Conservation (phyloP, 2,329 filamentous ascomycete genomes). For the Endoconidiophora laricicola region DNA sequence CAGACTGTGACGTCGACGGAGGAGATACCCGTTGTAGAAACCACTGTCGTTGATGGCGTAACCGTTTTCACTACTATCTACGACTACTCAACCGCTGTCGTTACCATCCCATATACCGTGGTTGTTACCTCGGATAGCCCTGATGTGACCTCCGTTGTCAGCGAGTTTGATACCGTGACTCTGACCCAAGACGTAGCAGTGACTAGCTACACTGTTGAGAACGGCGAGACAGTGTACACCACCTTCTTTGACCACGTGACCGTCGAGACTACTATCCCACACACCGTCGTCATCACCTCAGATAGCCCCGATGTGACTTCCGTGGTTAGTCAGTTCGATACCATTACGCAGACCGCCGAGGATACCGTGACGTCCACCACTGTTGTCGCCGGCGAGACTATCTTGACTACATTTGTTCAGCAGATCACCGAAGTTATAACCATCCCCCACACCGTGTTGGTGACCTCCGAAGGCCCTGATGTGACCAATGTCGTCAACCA, state of each 20-base stretch:
- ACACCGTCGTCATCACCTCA: conserved; percentile 1
- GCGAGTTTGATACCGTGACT: not conserved
- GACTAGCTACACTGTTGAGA: not conserved
- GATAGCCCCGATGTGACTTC: conserved; percentile 4
- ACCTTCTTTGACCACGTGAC: conserved; percentile 5
- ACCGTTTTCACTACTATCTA: conserved; percentile 3
- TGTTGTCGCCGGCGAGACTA: conserved; percentile 8
- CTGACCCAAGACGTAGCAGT: conserved; percentile 1
- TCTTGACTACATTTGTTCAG: not conserved
- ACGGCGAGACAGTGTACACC: conserved; percentile 8
- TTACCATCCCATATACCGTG: conserved; percentile 3
- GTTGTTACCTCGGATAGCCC: conserved; percentile 3
- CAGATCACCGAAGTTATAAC: not conserved
- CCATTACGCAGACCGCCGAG: not conserved
- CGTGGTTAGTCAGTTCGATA: conserved; percentile 1
- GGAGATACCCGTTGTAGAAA: not conserved
- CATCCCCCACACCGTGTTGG: not conserved
- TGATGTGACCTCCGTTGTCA: conserved; percentile 1
- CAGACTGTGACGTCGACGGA: conserved; percentile 2
- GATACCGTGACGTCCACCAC: conserved; percentile 1
- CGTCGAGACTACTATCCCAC: not conserved
- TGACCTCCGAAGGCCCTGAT: conserved; percentile 3
- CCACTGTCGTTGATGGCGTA: not conserved
- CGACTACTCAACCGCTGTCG: not conserved
- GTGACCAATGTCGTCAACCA: not conserved